A percentile compares a stretch with the other conserved stretches of the same genome.
Conservation (phyloP, 2,329 filamentous ascomycete genomes). For the Acephala macrosclerotiorum region DNA sequence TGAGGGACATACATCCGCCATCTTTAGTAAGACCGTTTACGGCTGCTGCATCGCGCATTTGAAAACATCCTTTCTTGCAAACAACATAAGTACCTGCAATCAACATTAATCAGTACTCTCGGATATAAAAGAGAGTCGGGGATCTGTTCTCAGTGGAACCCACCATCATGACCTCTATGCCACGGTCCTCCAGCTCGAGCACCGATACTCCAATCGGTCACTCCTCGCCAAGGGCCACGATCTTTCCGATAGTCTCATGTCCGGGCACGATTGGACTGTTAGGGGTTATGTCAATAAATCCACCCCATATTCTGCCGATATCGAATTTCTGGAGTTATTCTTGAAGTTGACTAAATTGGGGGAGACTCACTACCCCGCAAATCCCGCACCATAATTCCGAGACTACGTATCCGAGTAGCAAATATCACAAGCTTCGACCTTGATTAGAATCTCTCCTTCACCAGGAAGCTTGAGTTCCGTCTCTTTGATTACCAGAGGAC, state of each 20-base stretch:
- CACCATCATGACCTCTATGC: constrained; percentile 69
- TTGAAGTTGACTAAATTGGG: constrained; percentile 45
- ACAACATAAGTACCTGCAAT: constrained; percentile 57
- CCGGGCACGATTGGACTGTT: constrained; percentile 62
- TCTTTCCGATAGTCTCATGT: constrained; percentile 74
- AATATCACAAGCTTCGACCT: constrained; percentile 75
- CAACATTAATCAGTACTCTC: neutral
- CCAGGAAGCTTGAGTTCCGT: constrained; percentile 63
- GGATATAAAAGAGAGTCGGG: too few species aligned
- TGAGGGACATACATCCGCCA: constrained; percentile 61
- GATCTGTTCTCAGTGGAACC: neutral
- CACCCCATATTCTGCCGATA: neutral
- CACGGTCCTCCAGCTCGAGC: constrained; percentile 72
- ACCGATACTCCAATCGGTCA: constrained; percentile 65
- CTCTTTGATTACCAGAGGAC: constrained; percentile 64
- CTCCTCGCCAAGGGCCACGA: constrained; percentile 65
- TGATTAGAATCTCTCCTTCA: constrained; percentile 68
- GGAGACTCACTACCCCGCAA: constrained; percentile 50
- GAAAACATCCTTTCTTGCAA: constrained; percentile 70
- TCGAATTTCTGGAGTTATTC: neutral
- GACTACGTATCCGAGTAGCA: constrained; percentile 66
- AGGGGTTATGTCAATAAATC: constrained; percentile 55
- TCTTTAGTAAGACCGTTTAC: constrained; percentile 72
- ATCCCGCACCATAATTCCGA: constrained; percentile 53
- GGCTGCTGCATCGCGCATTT: constrained; percentile 68